These are phyloP conservation scores for Cercis canadensis DNA, from an alignment of 306 rosid species.

Conservation along the genomic window DNA sequence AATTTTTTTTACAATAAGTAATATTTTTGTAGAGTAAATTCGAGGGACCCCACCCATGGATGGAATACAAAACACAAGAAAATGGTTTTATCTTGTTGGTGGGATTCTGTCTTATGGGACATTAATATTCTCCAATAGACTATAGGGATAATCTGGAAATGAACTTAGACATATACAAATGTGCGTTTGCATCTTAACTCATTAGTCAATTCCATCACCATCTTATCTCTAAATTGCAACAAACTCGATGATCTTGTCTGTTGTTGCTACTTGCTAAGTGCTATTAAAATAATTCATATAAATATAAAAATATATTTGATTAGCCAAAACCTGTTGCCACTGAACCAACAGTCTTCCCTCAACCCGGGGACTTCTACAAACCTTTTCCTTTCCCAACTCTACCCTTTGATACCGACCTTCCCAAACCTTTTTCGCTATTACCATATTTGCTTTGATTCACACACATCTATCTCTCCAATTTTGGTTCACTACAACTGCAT, in stretches of 20 bases:
- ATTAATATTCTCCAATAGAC: too few relatives aligned
- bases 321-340: conserved; percentile 50
- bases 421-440: too few relatives aligned
- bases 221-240: conserved; percentile 40
- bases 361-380: conserved; percentile 30
- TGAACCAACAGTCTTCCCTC: conserved; percentile 50
- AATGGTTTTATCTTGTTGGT: conserved; percentile 25
- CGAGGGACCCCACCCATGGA: background rate
- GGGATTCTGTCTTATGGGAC: conserved; percentile 34
- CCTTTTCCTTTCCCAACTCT: too few relatives aligned
- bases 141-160: background rate
- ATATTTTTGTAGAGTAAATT: background rate
- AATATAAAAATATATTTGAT: too few relatives aligned
- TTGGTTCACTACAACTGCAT: too few relatives aligned
- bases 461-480: too few relatives aligned
- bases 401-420: too few relatives aligned
- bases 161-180: background rate
- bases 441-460: too few relatives aligned
- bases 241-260: conserved; percentile 38
- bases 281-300: too few relatives aligned
- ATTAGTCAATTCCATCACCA: conserved; percentile 48
- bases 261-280: too few relatives aligned
- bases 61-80: conserved; percentile 37
- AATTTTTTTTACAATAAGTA: too few relatives aligned
- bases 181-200: background rate